Base-by-base conservation (phyloP, 257 asterid species). In the Ehretia macrophylla region DNA sequence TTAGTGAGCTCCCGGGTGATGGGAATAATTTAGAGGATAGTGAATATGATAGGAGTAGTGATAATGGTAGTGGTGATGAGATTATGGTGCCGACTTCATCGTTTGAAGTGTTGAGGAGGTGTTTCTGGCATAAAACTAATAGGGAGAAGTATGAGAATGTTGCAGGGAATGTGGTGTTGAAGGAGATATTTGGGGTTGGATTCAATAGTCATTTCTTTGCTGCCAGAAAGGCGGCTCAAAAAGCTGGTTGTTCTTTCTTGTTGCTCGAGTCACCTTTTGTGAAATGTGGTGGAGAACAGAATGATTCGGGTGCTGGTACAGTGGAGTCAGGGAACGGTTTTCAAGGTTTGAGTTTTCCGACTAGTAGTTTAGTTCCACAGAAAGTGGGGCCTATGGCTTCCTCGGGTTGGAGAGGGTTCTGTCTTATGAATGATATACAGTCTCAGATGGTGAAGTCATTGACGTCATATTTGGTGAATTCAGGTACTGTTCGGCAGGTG, bases 211-310 rank as follows among this genome's bases (percentile, higher is more conserved):
- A 86, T 65, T 74, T 86, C 21, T 27, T 72, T 23, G 78, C 85
- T 6, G 97, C 97, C 44, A 86, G 83, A 83, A 86, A 67, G 64
- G 90, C 95, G 3, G 97, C 99, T 17, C 79, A 82, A 63, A 97
- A 84, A 68, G 88, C 82, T 45, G 97, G 99, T 46, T 83, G 94
- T 0, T 68, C 90, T 4, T 89, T 92, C 50, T 61, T 92, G 70
- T 75, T 88, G 75, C 83, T 92, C 0, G 95, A 88, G 68, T 84
- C 95, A 0, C 97, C 99, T 68, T 76, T 81, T 40, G 81, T 77
- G 51, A 81, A 70, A 54, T 71, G 80, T 67, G 42, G 23, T 12
- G 74, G 42, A 35, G 69, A 58, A 57, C 49, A 42, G 40, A 71
- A 72, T 51, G 32, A 57, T 50, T 38, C 65, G 1, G 70, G 60